Conservation (phyloP, 2,329 filamentous ascomycete genomes). For the Plenodomus tracheiphilus region DNA sequence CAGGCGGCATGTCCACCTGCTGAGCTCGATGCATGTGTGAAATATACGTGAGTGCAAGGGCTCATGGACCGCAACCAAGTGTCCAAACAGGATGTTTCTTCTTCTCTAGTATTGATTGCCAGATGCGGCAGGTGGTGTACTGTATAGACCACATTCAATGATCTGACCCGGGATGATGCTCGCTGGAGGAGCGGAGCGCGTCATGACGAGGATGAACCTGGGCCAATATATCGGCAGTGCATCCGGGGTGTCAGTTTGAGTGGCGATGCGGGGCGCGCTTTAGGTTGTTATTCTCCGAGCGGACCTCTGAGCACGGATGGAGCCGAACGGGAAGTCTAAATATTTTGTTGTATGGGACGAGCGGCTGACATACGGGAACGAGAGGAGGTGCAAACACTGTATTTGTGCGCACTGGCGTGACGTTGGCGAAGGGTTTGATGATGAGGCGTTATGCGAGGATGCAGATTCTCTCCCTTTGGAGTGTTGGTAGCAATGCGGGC, state of each 20-base stretch:
- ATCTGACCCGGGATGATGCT: neutral
- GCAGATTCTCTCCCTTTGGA: neutral
- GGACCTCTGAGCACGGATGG: no score
- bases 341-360: neutral
- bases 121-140: neutral
- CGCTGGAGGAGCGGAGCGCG: neutral
- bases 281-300: neutral
- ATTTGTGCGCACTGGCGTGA: no score
- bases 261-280: neutral
- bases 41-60: no score
- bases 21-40: no score
- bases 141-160: neutral
- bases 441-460: neutral
- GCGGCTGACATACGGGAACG: no score
- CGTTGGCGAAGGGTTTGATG: neutral
- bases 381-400: no score
- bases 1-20: no score
- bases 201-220: neutral
- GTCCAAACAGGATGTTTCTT: neutral
- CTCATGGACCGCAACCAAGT: neutral
- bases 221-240: neutral
- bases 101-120: neutral
- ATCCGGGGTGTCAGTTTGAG: neutral
- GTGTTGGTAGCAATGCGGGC: neutral
- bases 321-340: no score